Evolutionary conservation across 1,139 yeast genomes (phyloP), one percentile per base, ranked within the genome.

Genomic region (Blastobotrys buckinghamii): DNA sequence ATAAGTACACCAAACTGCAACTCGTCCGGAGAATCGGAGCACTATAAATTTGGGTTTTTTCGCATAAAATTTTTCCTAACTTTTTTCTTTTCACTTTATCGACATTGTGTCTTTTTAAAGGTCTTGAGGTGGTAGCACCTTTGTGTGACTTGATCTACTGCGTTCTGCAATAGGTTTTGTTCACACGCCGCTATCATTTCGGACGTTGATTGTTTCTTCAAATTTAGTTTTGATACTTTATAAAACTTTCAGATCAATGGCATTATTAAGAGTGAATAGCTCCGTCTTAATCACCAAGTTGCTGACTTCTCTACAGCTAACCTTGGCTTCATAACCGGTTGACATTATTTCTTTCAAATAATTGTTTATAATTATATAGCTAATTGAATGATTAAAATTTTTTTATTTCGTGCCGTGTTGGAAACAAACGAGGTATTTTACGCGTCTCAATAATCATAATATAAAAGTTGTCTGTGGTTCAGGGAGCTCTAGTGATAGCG

Each of bases 231-330:
- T 34, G 13, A 16, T 17, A n/a, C 6, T 34, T 7, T 20, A 7
- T 6, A 17, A 12, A 34, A 16, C 26, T 16, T 16, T 22, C 39
- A 36, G 39, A 36, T 6, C 2, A 19, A 36, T 13, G 15, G 27
- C 27, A 13, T 26, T 7, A 19, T 37, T 26, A 17, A 41, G 49
- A 48, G 30, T 20, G 24, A 33, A 36, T 30, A 16, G 27, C 33
- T 50, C 52, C 52, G 52, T 46, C 24, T 48, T 50, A 50, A 50
- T 50, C 52, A 47, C 52, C 49, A 39, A 35, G 45, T 39, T 40
- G 48, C 48, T 40, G 47, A 45, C 38, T 36, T 26, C 19, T 44
- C 39, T 36, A 45, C 45, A 43, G 49, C 44, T 44, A 13, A 9
- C 19, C 48, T 44, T 44, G 49, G 52, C 47, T 50, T 50, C 52